phyloP scores from a whole-genome alignment of 202 grass and related monocot species.

The Saccharum hybrid region DNA sequence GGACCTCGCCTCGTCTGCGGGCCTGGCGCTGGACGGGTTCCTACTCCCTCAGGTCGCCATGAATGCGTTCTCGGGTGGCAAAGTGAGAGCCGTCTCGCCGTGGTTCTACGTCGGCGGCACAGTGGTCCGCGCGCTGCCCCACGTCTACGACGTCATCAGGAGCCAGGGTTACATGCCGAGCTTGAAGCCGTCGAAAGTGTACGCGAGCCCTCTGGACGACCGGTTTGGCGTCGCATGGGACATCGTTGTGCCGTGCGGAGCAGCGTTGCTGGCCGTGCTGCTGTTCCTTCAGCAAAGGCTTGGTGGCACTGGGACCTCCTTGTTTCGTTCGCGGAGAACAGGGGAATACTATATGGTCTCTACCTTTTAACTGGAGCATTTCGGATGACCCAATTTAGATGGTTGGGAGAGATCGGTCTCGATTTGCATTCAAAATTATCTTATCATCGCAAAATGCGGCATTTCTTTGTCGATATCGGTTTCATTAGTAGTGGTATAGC shows the following conservation, averaged over 20 bases:
- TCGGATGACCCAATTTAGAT: too few relatives aligned
- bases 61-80: constrained; percentile 37
- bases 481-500: too few relatives aligned
- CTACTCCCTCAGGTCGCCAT: constrained; percentile 58
- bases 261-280: not conserved
- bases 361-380: too few relatives aligned
- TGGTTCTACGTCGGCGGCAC: constrained; percentile 56
- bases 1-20: constrained; percentile 48
- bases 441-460: too few relatives aligned
- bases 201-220: constrained; percentile 14
- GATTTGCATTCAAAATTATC: too few relatives aligned
- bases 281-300: not conserved
- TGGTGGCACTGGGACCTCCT: too few relatives aligned
- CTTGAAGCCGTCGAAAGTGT: constrained; percentile 41
- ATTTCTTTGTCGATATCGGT: too few relatives aligned
- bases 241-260: constrained; percentile 45
- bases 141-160: constrained; percentile 56
- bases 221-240: constrained; percentile 62
- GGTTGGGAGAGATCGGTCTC: too few relatives aligned
- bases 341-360: not conserved
- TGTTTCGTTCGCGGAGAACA: too few relatives aligned
- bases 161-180: constrained; percentile 32
- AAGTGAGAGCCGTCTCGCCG: constrained; percentile 21
- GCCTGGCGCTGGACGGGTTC: constrained; percentile 58
- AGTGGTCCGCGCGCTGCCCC: constrained; percentile 49